Evolutionary conservation across 805 yeast species (phyloP).

Genomic region (Brettanomyces sp.): DNA sequence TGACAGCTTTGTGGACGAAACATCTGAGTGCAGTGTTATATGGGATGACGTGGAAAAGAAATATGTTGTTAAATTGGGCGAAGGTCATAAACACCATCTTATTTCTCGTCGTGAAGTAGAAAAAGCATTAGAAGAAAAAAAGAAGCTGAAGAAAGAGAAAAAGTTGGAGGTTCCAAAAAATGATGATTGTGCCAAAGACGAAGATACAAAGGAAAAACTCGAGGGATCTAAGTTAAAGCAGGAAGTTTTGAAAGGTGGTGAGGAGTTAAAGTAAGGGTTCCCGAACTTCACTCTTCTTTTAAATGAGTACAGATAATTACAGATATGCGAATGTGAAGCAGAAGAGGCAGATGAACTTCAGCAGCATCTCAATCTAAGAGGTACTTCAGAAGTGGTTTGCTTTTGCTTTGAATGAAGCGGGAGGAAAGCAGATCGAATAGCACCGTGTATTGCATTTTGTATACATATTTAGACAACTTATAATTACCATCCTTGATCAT

Average conservation of each 20-base stretch:
- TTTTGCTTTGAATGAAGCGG: too few relatives aligned
- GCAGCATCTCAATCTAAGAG: too few relatives aligned
- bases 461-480: neutral
- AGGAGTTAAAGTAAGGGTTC: too few relatives aligned
- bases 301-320: too few relatives aligned
- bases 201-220: neutral
- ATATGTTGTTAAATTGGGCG: slow-evolving; percentile 16
- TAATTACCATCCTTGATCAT: slow-evolving; percentile 65
- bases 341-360: too few relatives aligned
- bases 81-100: slow-evolving; percentile 55
- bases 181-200: neutral
- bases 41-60: slow-evolving; percentile 13
- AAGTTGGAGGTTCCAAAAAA: neutral
- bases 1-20: slow-evolving; percentile 49
- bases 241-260: too few relatives aligned
- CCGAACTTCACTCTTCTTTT: too few relatives aligned
- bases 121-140: slow-evolving; percentile 23
- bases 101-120: slow-evolving; percentile 56
- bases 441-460: neutral
- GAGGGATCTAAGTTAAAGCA: neutral
- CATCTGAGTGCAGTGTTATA: slow-evolving; percentile 42
- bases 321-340: too few relatives aligned
- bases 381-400: too few relatives aligned
- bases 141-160: slow-evolving; percentile 17
- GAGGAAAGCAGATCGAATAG: too few relatives aligned